phyloP scores from a whole-genome alignment of 2,329 filamentous ascomycete species.

The Plenodomus biglobosus region DNA sequence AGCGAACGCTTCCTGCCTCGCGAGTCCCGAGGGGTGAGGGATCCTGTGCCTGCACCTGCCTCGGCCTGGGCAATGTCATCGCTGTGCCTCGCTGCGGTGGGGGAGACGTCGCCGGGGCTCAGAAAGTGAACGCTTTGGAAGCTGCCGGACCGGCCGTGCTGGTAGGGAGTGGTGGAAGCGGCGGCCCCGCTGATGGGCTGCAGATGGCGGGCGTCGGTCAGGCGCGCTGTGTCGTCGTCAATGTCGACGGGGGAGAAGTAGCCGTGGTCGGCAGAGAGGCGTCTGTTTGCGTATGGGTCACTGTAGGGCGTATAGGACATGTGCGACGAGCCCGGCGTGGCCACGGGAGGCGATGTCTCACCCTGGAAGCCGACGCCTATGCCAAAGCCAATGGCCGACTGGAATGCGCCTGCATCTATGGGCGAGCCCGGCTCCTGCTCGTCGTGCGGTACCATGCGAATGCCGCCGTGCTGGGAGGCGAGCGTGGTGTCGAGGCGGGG shows the following conservation, averaged over 20 bases:
- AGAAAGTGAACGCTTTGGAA: constrained; percentile 59
- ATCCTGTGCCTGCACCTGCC: constrained; percentile 39
- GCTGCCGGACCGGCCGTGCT: constrained; percentile 53
- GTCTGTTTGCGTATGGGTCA: constrained; percentile 40
- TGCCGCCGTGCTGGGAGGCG: constrained; percentile 29
- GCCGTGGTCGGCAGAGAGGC: constrained; percentile 56
- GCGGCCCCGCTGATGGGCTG: constrained; percentile 58
- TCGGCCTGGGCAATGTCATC: constrained; percentile 65
- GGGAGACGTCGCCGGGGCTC: constrained; percentile 45
- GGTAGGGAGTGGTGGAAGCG: constrained; percentile 42
- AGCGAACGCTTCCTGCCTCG: constrained; percentile 53
- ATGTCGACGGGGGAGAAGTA: constrained; percentile 56
- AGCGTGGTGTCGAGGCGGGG: constrained; percentile 44
- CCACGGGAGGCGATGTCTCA: constrained; percentile 35
- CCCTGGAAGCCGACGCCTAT: constrained; percentile 52
- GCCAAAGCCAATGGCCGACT: constrained; percentile 51
- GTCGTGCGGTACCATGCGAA: constrained; percentile 40
- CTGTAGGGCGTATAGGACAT: constrained; percentile 52
- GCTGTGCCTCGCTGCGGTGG: constrained; percentile 54
- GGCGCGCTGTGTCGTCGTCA: constrained; percentile 60
- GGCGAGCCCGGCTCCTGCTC: constrained; percentile 43
- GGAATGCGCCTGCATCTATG: constrained; percentile 51
- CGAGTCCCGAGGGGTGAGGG: constrained; percentile 31
- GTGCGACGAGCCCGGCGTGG: constrained; percentile 39
- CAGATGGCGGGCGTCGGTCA: constrained; percentile 59